These are phyloP conservation scores for Senecio squalidus DNA, from an alignment of 140 eudicot genomes.

Conservation along the genomic window DNA sequence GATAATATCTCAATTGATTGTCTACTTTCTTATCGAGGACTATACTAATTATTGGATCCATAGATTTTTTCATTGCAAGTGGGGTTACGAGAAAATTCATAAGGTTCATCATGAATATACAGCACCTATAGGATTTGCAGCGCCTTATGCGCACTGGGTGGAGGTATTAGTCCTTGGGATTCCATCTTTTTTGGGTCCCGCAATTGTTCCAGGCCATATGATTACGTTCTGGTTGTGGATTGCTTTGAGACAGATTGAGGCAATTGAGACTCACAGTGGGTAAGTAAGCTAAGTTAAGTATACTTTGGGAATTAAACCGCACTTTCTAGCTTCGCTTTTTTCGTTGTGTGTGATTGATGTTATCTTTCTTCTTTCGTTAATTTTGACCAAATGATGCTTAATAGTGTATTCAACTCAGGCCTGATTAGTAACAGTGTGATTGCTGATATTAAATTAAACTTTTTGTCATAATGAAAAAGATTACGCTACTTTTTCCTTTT, in stretches of 20 bases:
- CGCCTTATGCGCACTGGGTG: conserved; percentile 87
- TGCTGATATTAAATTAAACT: conserved; percentile 2
- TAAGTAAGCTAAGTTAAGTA: conserved; percentile 54
- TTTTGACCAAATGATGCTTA: conserved; percentile 22
- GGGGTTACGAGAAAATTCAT: conserved; percentile 78
- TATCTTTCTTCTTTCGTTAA: neutral
- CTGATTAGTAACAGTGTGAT: conserved; percentile 17
- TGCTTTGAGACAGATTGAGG: conserved; percentile 76
- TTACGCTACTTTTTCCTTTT: neutral
- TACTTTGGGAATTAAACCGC: conserved; percentile 11
- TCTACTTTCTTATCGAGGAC: conserved; percentile 75
- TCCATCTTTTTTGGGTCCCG: conserved; percentile 80
- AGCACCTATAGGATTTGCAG: conserved; percentile 76
- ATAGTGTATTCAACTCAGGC: conserved; percentile 14
- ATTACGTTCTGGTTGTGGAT: conserved; percentile 80
- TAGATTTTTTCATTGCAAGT: conserved; percentile 60
- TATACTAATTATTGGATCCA: conserved; percentile 82
- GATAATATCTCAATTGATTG: conserved; percentile 48
- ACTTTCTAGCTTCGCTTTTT: conserved; percentile 15
- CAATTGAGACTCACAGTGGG: conserved; percentile 93
- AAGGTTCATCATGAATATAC: conserved; percentile 83
- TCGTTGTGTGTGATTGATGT: conserved; percentile 14
- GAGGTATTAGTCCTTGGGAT: conserved; percentile 77
- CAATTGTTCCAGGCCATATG: conserved; percentile 81
- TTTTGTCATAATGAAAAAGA: conserved; percentile 19